Conservation (phyloP, 2,329 filamentous ascomycete genomes). For the Epichloe coenophiala region DNA sequence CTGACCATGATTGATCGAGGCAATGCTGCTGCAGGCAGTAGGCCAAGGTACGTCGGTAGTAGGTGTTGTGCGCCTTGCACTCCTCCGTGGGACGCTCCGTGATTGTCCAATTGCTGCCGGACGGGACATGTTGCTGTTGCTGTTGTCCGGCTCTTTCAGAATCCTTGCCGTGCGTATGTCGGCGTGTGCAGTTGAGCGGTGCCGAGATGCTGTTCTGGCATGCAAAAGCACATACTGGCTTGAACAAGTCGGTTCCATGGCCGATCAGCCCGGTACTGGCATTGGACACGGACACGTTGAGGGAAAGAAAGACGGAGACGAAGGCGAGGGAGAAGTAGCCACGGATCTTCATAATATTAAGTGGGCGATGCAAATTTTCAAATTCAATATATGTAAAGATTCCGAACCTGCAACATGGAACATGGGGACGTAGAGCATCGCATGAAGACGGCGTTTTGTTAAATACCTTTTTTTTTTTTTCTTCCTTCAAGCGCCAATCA, state of each 20-base stretch:
- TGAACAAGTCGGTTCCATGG: slow-evolving; percentile 10
- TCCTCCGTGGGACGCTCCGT: not conserved
- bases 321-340: not conserved
- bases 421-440: too few relatives aligned
- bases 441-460: not conserved
- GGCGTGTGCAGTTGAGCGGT: slow-evolving; percentile 12
- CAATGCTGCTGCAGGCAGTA: not conserved
- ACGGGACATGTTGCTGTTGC: not conserved
- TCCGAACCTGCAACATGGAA: too few relatives aligned
- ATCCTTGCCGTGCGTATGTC: not conserved
- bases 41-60: not conserved
- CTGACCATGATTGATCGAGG: not conserved
- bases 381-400: too few relatives aligned
- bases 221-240: slow-evolving; percentile 18
- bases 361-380: too few relatives aligned
- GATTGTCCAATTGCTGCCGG: not conserved
- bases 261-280: slow-evolving; percentile 6
- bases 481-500: not conserved
- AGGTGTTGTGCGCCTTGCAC: not conserved
- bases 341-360: not conserved
- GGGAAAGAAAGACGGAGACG: not conserved
- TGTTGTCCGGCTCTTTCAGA: too few relatives aligned
- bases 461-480: not conserved
- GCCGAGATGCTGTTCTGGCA: slow-evolving; percentile 12
- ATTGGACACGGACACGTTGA: not conserved